Base-by-base conservation (phyloP, 257 asterid species). In the Petunia axillaris region DNA sequence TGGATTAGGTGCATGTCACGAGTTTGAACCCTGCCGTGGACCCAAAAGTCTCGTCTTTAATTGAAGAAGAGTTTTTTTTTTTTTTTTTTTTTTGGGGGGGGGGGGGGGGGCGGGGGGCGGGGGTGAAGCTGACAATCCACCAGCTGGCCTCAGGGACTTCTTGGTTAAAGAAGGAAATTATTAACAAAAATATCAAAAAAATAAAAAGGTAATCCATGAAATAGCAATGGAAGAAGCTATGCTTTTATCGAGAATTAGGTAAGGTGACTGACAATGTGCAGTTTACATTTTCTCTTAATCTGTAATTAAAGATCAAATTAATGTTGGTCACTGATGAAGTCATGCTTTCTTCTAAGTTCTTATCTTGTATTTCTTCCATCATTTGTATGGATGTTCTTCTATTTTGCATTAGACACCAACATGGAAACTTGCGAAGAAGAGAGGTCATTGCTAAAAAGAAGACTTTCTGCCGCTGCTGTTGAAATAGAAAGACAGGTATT, bases 401-500 rank as follows among this genome's bases (percentile, higher is more conserved):
- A n/a, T 75, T 79, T 81, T 78, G 73, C 77, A 74, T 83, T 87
- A 94, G 99, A 94, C 89, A 89, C 89, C 4, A 87, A 89, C 81
- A 58, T 82, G 54, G 93, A 92, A 85, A 79, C 86, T 74, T 94
- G 99, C 81, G 97, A 92, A 84, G 92, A 85, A 11, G 91, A 96
- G 79, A 88, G 90, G 85, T 86, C 87, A 14, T 15, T 78, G 66
- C 80, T 96, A 89, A 90, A 86, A 85, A 87, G 98, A 92, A 90
- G 92, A 88, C 95, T 94, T 84, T 83, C 92, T 58, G 92, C 91
- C 75, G 87, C 98, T 62, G 88, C 87, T 64, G 80, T 93, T 83
- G 97, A 96, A 89, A 90, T 92, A 63, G 99, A 92, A 83, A 92
- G 82, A 88, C 98, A 92, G 98, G 97, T 92, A 77, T 68, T 43